These are phyloP conservation scores for Xylaria sp. DNA, from an alignment of 495 filamentous ascomycete genomes.

Conservation along the genomic window DNA sequence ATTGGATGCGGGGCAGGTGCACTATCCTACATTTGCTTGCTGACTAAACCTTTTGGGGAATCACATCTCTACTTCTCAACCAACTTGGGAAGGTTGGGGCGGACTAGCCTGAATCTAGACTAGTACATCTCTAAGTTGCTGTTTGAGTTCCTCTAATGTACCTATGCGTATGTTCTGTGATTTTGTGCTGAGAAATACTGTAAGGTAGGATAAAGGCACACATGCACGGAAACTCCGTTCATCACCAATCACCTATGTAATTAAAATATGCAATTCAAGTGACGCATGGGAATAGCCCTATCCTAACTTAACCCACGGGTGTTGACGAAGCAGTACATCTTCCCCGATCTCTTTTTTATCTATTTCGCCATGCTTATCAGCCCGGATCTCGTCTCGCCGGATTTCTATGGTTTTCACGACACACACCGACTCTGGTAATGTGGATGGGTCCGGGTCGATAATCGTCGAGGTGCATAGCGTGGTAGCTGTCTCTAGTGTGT, in stretches of 20 bases:
- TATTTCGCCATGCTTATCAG: not conserved
- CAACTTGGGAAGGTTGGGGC: not conserved
- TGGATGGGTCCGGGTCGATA: not conserved
- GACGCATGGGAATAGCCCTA: not conserved
- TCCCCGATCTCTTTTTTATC: constrained; percentile 12
- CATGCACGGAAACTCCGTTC: not conserved
- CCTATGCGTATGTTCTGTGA: no score
- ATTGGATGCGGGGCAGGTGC: not conserved
- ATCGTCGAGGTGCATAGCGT: constrained; percentile 2
- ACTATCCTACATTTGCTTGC: not conserved
- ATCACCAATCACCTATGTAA: not conserved
- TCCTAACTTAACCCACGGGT: constrained; percentile 15
- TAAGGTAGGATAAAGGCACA: no score
- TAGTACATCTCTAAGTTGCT: no score
- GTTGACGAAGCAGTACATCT: constrained; percentile 21
- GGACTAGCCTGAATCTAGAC: not conserved
- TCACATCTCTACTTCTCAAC: not conserved
- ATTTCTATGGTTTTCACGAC: constrained; percentile 20
- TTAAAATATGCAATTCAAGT: not conserved
- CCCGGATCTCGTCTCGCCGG: constrained; percentile 12
- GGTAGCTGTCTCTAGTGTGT: not conserved
- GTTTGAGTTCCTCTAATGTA: no score
- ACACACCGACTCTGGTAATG: not conserved
- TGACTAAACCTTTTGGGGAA: not conserved
- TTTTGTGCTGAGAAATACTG: no score